Evolutionary conservation across 1,284 basidiomycete species (phyloP), one percentile per base, ranked within the genome.

Genomic region (Puccinia horiana): DNA sequence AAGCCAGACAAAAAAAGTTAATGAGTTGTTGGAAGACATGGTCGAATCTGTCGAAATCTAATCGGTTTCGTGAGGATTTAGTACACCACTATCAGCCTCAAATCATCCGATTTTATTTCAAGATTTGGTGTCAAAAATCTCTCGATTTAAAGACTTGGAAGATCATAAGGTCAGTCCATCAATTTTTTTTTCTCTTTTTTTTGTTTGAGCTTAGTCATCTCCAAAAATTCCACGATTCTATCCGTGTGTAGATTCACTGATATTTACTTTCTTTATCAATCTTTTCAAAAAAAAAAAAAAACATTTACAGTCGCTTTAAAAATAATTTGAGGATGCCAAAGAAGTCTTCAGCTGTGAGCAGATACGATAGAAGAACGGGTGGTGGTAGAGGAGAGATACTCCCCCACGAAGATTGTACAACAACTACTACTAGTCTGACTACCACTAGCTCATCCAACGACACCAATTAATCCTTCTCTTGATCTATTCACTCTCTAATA

Each of bases 131-230:
- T 37, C 32, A 76, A 40, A 76, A 76, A 23, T 76, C 35, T 12
- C 32, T 76, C 58, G 74, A 76, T 58, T 56, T 58, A 12, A 76
- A 76, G 40, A 42, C 74, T 58, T 58, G 40, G 8, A 76, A 76
- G 23, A 76, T 76, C 20, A 76, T 76, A 16, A 76, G 58, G 74
- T 76, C 1, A 76, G 72, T 16, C 61, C 37, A 14, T 70, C 35
- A 40, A 29, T 70, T 70, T 14, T 18, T 14, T 37, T 23, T n/a
- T 70, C 14, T 37, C 37, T 70, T 1, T 47, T 18, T 47, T 47
- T 47, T 47, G 44, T 47, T 47, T 18, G 44, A 47, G 44, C 11
- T 47, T 18, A n/a, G n/a, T n/a, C n/a, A n/a, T n/a, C n/a, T n/a
- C n/a, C n/a, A n/a, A n/a, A n/a, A n/a, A n/a, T n/a, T n/a, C n/a